Evolutionary conservation across 1,139 yeast genomes (phyloP), one percentile per base, ranked within the genome.

Genomic region (Kurtzmaniella quercitrusa): DNA sequence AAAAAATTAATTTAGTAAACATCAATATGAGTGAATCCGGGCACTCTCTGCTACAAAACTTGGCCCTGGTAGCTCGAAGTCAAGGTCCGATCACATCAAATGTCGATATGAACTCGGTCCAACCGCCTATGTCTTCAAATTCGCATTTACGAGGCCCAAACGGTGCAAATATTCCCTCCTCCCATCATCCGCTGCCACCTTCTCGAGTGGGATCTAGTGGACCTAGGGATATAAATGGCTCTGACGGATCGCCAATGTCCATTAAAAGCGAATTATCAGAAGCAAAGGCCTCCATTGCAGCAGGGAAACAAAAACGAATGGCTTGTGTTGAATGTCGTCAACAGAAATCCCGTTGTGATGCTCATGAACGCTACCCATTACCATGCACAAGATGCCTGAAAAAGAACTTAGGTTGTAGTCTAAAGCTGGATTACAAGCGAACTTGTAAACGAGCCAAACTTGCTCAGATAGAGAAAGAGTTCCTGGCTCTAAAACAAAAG

Each of bases 291-390:
- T 14, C 16, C 5, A 16, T 9, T 5, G 4, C 34, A 30, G 8
- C 5, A 8, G 18, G 18, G n/a, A n/a, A n/a, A 5, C 56, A 59
- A 14, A 83, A 82, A 56, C 75, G 83, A 48, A 82, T 89, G 60
- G 98, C 98, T 0, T 93, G 98, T 67, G 89, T 88, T 2, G 96
- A 91, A 57, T 93, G 98, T 59, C 77, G 98, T 16, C 98, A 93
- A 61, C 98, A 93, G 59, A 93, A 93, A 63, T 62, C 93, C 20
- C 79, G 84, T 50, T 93, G 98, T 64, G 95, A 88, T 60, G 95
- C 96, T 8, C 80, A 76, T 48, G 89, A 84, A 47, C 74, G 70
- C 43, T 78, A 80, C 37, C 96, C 96, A 0, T 69, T 71, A n/a
- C 86, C 96, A 1, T 93, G 98, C 56, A 69, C 91, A 0, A 68